Percentiles rank a stretch among this genome's conserved stretches.
Conservation (phyloP, 2,329 filamentous ascomycete genomes). For the Calonectria pteridis region DNA sequence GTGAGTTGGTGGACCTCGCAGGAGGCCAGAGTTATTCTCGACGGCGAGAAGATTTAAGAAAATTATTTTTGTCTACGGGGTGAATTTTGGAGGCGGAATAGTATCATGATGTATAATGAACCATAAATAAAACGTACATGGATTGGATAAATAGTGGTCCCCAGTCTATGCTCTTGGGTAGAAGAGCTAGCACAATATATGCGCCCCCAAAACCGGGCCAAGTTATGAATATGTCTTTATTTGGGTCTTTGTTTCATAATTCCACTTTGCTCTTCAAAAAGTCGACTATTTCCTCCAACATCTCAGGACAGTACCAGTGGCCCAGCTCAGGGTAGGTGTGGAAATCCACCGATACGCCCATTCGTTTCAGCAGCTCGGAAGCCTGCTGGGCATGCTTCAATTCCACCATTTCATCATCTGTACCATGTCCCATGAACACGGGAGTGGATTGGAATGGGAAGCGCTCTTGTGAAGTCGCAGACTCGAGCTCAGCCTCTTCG, state of each 20-base stretch:
- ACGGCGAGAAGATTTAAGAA: constrained; percentile 67
- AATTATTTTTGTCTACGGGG: neutral
- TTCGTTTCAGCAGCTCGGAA: constrained; percentile 46
- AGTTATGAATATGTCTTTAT: neutral
- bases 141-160: constrained; percentile 11
- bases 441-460: constrained; percentile 49
- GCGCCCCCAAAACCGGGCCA: neutral
- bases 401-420: constrained; percentile 56
- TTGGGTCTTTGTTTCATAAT: neutral
- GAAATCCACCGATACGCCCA: constrained; percentile 53
- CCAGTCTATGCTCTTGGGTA: constrained; percentile 5
- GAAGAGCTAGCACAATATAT: constrained; percentile 1
- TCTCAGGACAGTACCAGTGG: constrained; percentile 59
- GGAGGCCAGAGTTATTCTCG: constrained; percentile 81
- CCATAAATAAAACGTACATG: constrained; percentile 5
- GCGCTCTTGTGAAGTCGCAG: neutral
- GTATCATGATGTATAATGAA: constrained; percentile 26
- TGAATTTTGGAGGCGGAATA: neutral
- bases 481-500: constrained; percentile 44
- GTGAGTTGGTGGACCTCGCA: constrained; percentile 90
- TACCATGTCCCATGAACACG: constrained; percentile 61
- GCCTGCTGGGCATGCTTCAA: constrained; percentile 51
- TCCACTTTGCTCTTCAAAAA: constrained; percentile 43
- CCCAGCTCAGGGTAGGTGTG: constrained; percentile 55
- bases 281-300: constrained; percentile 53